These are phyloP conservation scores for Calonectria hongkongensis DNA, from an alignment of 2,329 filamentous ascomycete species.

Conservation along the genomic window DNA sequence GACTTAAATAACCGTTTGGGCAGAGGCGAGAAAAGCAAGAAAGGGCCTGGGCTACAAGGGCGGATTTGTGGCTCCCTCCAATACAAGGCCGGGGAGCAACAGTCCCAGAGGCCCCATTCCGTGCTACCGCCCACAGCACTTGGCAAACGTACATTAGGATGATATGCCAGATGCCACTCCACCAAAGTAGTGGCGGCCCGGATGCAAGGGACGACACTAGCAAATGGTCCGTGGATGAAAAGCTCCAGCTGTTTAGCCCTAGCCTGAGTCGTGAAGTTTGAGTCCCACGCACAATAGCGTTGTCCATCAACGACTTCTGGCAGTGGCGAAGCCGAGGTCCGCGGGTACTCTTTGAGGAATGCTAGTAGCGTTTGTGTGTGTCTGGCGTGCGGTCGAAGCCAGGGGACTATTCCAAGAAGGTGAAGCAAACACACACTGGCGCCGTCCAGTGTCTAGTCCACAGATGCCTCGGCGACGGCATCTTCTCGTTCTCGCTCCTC, in stretches of 20 bases:
- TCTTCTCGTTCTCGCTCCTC: background rate
- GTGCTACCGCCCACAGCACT: constrained; percentile 12
- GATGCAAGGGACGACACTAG: constrained; percentile 40
- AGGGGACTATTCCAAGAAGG: background rate
- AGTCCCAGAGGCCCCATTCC: constrained; percentile 15
- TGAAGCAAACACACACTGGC: background rate
- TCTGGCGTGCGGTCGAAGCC: background rate
- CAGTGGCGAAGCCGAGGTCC: constrained; percentile 19
- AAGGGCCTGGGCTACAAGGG: constrained; percentile 38
- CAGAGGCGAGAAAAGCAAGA: constrained; percentile 33
- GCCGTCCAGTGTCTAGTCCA: background rate
- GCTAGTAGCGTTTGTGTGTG: constrained; percentile 1
- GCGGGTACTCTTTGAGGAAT: constrained; percentile 8
- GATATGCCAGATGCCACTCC: constrained; percentile 39
- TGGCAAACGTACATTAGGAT: constrained; percentile 16
- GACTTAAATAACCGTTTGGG: constrained; percentile 49
- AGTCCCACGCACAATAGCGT: constrained; percentile 25
- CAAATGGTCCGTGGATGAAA: constrained; percentile 29
- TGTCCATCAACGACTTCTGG: constrained; percentile 13
- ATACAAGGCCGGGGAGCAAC: constrained; percentile 3
- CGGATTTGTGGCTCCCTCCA: constrained; percentile 34
- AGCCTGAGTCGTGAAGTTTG: constrained; percentile 41
- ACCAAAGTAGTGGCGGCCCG: constrained; percentile 29
- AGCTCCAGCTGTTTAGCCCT: constrained; percentile 19
- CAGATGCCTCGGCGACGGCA: constrained; percentile 26